Evolutionary conservation across 768 basidiomycete genomes (phyloP).

Genomic region (Phanerochaete sordida): DNA sequence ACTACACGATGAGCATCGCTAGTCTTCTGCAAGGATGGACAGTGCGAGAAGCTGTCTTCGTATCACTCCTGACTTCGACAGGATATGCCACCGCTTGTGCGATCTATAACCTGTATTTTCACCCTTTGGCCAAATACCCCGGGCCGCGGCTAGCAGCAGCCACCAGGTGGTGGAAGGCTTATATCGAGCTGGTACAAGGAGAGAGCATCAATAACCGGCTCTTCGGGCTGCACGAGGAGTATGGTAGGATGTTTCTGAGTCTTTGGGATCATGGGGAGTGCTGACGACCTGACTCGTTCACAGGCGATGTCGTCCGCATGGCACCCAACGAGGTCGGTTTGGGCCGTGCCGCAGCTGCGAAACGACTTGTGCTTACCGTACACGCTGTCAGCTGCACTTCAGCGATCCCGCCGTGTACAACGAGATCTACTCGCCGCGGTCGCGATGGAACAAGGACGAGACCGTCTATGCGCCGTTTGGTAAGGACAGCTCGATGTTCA

Average conservation of each 20-base stretch:
- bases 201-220: conserved; percentile 4
- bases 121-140: conserved; percentile 8
- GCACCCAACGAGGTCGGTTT: conserved; percentile 36
- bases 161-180: conserved; percentile 8
- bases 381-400: conserved; percentile 35
- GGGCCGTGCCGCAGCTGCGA: background rate
- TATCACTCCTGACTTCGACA: background rate
- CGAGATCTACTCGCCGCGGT: conserved; percentile 33
- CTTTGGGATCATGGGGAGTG: background rate
- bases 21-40: too few species aligned
- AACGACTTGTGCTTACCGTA: background rate
- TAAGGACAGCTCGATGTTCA: conserved; percentile 26
- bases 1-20: too few species aligned
- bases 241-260: background rate
- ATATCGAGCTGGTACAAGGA: background rate
- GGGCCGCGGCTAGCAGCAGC: conserved; percentile 3
- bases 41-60: background rate
- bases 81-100: background rate
- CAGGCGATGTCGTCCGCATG: conserved; percentile 36
- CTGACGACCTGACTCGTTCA: background rate
- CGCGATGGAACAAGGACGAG: conserved; percentile 36
- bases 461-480: conserved; percentile 36
- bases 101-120: conserved; percentile 7
- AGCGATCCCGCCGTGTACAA: conserved; percentile 35
- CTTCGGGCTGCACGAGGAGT: conserved; percentile 4